Conservation (phyloP, 2,329 filamentous ascomycete genomes). For the Aspergillus oerlinghausenensis region DNA sequence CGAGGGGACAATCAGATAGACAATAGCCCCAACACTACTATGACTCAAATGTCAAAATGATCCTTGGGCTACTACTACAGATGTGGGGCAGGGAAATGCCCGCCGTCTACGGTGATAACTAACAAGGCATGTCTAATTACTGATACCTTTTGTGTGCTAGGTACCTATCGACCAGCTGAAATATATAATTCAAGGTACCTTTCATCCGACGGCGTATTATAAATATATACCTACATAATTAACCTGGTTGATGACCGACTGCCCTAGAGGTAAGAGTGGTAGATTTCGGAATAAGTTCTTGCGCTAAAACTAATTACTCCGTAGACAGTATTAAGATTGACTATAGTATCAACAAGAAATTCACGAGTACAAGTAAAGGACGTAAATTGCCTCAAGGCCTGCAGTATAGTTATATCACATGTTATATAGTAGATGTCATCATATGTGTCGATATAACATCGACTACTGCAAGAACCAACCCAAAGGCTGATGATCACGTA, state of each 20-base stretch:
- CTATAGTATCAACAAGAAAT: not conserved
- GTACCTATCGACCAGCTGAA: not conserved
- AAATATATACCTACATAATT: not conserved
- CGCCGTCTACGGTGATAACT: not conserved
- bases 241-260: not conserved
- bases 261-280: too few relatives aligned
- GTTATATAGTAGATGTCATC: not conserved
- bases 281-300: not conserved
- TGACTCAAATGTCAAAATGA: not conserved
- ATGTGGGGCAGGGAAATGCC: not conserved
- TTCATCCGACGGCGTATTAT: not conserved
- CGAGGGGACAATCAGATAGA: not conserved
- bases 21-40: not conserved
- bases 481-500: not conserved
- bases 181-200: not conserved
- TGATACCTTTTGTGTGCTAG: not conserved
- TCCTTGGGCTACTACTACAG: not conserved
- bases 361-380: not conserved
- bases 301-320: not conserved
- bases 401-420: not conserved
- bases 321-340: not conserved
- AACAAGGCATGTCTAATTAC: not conserved
- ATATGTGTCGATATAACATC: not conserved
- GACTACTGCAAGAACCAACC: too few relatives aligned
- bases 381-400: not conserved